phyloP scores from a whole-genome alignment of 2,329 filamentous ascomycete genomes.

The Diatrype stigma region DNA sequence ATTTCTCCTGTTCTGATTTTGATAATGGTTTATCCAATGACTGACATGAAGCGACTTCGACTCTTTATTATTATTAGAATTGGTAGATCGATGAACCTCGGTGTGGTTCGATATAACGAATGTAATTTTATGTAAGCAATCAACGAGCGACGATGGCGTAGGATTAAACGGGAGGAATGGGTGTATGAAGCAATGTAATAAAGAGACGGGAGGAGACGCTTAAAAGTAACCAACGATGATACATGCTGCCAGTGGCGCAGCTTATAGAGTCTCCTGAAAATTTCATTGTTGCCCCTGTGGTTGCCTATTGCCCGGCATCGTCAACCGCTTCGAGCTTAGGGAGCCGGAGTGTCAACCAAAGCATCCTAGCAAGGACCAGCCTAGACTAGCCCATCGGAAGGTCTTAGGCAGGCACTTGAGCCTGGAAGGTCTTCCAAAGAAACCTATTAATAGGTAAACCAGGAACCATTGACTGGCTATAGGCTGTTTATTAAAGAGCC shows the following conservation, averaged over 20 bases:
- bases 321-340: background rate
- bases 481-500: too few species aligned
- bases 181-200: background rate
- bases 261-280: background rate
- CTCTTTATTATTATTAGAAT: too few species aligned
- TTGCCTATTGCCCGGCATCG: background rate
- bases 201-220: background rate
- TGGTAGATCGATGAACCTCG: too few species aligned
- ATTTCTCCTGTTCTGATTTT: background rate
- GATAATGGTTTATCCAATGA: background rate
- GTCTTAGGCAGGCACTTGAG: background rate
- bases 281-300: background rate
- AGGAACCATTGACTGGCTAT: too few species aligned
- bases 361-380: background rate
- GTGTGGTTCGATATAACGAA: too few species aligned
- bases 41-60: too few species aligned
- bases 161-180: background rate
- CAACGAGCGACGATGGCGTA: background rate
- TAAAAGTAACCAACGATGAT: too few species aligned
- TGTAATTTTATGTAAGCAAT: background rate
- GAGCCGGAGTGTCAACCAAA: background rate
- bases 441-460: too few species aligned
- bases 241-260: background rate
- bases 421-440: background rate
- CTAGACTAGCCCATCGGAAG: background rate